Base-by-base conservation (phyloP, 2,329 filamentous ascomycete species). In the Neonectria magnoliae region DNA sequence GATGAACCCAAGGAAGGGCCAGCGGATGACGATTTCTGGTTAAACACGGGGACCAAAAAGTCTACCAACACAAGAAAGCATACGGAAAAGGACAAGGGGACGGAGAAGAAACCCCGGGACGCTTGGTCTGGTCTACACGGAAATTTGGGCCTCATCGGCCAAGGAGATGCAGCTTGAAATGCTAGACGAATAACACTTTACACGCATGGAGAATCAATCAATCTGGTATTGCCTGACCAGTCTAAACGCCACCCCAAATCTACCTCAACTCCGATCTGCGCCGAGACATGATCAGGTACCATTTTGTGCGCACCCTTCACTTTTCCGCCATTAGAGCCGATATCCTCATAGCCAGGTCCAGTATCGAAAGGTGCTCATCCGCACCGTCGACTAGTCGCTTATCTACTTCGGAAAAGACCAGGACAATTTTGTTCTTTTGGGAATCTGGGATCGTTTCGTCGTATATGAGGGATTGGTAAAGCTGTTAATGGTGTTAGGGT, bases 351-450 rank as follows among this genome's bases (percentile, higher is more conserved):
- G 91, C 86, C 69, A 98, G 77, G 78, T 99, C 95, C 33, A 99
- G 82, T 64, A 98, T 91, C 1, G 93, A 93, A 25, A 99, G 83
- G 77, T 99, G 95, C 81, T 99, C 96, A 76, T 99, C 96, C 2
- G 94, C 92, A 9, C 96, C 96, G 78, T 99, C 97, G 6, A 97
- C 91, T 51, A 99, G 81, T 69, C 96, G 87, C 84, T 98, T 98
- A 77, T 99, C 96, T 29, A 95, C 86, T 78, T 98, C 94, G 1
- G 94, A 98, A 76, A 99, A 99, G 4, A 95, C 85, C 67, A 93
- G 85, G 52, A 95, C 91, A 64, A 99, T 95, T 77, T 91, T 91
- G 76, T 95, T 97, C 82, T 99, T 99, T 76, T 97, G 92, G 13
- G 88, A 80, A 75, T 98, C 93, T 0, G 89, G 88, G 25, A 98